Base-by-base conservation (phyloP, 106 monocot genomes). In the Dioscorea alata region DNA sequence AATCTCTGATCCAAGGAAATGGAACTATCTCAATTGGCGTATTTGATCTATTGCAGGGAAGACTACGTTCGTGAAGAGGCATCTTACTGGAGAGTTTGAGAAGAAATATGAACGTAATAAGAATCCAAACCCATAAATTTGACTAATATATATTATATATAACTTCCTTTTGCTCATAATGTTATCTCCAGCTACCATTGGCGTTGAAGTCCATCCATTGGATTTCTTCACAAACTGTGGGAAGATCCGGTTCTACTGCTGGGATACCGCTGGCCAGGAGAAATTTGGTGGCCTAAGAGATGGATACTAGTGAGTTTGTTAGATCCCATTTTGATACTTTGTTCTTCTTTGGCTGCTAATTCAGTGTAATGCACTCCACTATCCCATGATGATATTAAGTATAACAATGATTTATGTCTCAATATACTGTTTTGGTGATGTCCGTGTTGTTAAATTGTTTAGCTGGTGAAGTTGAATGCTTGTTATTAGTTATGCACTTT, bases 211-310 rank as follows among this genome's bases (percentile, higher is more conserved):
- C 8, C 88, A 84, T 73, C 84, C 88, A 8, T 74, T 88, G 73
- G 88, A 88, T 59, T 88, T 88, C 77, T 61, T 62, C 69, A 88
- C 88, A 5, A 88, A 81, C 42, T 84, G 84, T 50, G 84, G 88
- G 0, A 83, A 80, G 78, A 81, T 88, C 54, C 52, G 88, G 49
- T 88, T 88, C 56, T 84, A 83, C 50, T 88, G 88, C 73, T 88
- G 88, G 88, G 88, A 88, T 50, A 88, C 84, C 2, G 84, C 88
- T 6, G 88, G 88, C 10, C 88, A 88, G 69, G 88, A 88, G 72
- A 88, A 88, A 48, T 88, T 88, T 69, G 88, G 88, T 62, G 88
- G 84, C 1, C 84, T 88, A 48, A 75, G 88, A 31, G 88, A 88
- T 70, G 88, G 88, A 65, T 84, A 88, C 28, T 88, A 88, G 88